Base-by-base conservation (phyloP, 176 grass and related monocot species). In the Bromus sterilis region DNA sequence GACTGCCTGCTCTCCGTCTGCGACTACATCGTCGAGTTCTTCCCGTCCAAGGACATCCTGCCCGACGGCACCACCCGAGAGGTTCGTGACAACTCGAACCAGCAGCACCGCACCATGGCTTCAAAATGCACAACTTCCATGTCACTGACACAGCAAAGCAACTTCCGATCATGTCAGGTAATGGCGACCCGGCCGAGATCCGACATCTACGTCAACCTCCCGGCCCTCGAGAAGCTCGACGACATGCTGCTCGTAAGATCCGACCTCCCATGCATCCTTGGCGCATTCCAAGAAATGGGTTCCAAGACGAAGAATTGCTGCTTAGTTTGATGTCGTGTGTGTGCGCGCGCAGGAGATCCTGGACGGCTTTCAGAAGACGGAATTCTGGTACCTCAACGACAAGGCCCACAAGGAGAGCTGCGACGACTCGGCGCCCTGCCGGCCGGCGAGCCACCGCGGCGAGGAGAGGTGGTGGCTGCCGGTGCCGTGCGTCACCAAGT, bases 381-480 rank as follows among this genome's bases (percentile, higher is more conserved):
- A 98, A 74, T 95, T 98, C 81, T 95, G 90, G 92, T 98, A 98
- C 80, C 67, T 93, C 7, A 89, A 86, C 44, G 86, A 93, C 85
- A 91, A 91, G 56, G 76, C 32, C 14, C 76, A 65, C 65, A 75
- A 73, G 67, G 82, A 86, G 0, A 74, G 79, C 30, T 55, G 78
- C 78, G 71, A 33, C 39, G 75, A 71, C 18, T 80, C 72, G 80
- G 67, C 40, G 80, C 87, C 88, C 9, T 83, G 86, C 73, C 18
- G 53, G 58, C 79, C 77, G 70, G 75, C 21, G 70, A 80, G 76
- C 75, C 87, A 86, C 78, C 82, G 85, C 15, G 93, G 78, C 57
- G 89, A 86, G 4, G 90, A 89, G 24, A 89, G 90, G 84, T 98
- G 95, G 95, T 98, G 95, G 95, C 83, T 94, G 34, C 95, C 95